A percentile compares a stretch with the other conserved stretches of the same genome.
phyloP scores from a whole-genome alignment of 164 flowering plant genomes.

The Magnolia changhungtana region DNA sequence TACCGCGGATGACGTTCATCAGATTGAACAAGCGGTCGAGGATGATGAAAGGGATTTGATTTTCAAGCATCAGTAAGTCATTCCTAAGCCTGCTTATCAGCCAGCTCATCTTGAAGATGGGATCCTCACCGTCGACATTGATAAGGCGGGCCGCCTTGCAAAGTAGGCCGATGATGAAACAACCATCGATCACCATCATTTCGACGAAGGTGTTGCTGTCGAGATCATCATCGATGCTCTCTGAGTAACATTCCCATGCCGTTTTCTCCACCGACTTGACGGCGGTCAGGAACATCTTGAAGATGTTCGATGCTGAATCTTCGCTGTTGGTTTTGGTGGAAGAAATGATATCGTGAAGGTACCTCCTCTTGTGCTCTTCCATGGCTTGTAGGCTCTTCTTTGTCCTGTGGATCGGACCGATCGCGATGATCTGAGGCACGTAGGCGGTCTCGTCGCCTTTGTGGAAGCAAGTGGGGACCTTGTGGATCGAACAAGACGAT shows the following conservation, averaged over 20 bases:
- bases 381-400: neutral
- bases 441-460: neutral
- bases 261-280: neutral
- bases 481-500: neutral
- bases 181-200: conserved; percentile 1
- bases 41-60: neutral
- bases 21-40: neutral
- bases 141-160: neutral
- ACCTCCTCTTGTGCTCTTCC: neutral
- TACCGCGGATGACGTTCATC: neutral
- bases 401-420: neutral
- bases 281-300: neutral
- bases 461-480: neutral
- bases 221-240: neutral
- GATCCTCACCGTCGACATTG: neutral
- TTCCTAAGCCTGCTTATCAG: neutral
- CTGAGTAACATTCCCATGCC: neutral
- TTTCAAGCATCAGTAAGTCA: neutral
- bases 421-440: neutral
- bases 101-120: neutral
- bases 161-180: neutral
- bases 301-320: neutral
- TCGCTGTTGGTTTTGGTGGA: neutral
- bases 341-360: neutral
- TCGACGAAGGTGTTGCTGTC: neutral